A percentile compares a stretch with the other conserved stretches of the same genome.
phyloP scores from a whole-genome alignment of 164 flowering plant genomes.

The Hamamelis virginiana region DNA sequence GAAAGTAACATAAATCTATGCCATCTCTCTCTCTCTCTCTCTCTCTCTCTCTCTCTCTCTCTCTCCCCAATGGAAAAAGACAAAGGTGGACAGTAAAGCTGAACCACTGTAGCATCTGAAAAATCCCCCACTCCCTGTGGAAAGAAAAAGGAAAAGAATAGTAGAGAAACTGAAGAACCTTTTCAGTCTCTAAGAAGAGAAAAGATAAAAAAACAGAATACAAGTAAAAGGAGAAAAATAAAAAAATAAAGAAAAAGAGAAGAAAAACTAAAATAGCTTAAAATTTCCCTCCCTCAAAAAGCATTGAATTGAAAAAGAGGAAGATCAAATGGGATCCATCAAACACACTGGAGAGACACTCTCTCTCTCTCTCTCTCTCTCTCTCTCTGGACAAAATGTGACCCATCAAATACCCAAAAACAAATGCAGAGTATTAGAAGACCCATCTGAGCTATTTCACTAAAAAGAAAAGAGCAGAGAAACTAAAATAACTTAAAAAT shows the following conservation, averaged over 20 bases:
- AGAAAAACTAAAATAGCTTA: not conserved
- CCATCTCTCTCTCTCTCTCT: not conserved
- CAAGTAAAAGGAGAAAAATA: not conserved
- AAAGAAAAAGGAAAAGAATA: constrained; percentile 9
- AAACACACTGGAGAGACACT: not conserved
- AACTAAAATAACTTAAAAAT: not conserved
- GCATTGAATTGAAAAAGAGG: not conserved
- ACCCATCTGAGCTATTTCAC: too few species aligned
- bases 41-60: too few species aligned
- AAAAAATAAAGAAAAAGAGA: not conserved
- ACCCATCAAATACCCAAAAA: too few species aligned
- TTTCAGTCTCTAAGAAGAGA: not conserved
- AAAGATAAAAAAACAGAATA: constrained; percentile 2
- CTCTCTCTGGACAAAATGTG: too few species aligned
- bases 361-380: too few species aligned
- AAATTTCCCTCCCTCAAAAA: not conserved
- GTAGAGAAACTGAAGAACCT: not conserved
- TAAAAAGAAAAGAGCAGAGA: not conserved
- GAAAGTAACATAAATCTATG: not conserved
- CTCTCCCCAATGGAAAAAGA: too few species aligned
- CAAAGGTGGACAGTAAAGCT: not conserved
- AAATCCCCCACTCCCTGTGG: not conserved
- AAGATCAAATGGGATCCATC: constrained; percentile 13
- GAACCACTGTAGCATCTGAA: not conserved
- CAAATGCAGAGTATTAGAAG: too few species aligned